Percentiles rank a stretch among this genome's conserved stretches.
These are phyloP conservation scores for Ilyonectria robusta DNA, from an alignment of 2,329 filamentous ascomycete species.

Conservation along the genomic window DNA sequence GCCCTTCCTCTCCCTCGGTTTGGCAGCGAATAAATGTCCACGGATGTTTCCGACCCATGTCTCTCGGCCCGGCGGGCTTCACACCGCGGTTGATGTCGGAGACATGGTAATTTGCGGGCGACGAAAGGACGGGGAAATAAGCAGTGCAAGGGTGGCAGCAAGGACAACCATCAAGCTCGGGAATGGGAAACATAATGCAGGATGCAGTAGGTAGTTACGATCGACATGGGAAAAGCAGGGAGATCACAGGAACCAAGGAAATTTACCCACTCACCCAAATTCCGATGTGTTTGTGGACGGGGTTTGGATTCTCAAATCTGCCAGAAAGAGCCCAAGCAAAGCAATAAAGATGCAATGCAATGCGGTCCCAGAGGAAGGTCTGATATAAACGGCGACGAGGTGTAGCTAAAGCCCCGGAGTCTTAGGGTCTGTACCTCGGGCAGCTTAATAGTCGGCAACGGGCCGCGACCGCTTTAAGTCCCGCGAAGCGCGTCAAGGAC, in stretches of 20 bases:
- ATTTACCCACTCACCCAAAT: slow-evolving; percentile 21
- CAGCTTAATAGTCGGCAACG: slow-evolving; percentile 12
- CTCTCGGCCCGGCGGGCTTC: slow-evolving; percentile 4
- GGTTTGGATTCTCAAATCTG: not conserved
- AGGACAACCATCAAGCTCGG: not conserved
- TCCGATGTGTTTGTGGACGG: not conserved
- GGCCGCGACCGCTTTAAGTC: not conserved
- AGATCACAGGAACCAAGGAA: slow-evolving; percentile 5
- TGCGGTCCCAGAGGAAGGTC: slow-evolving; percentile 20
- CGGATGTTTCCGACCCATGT: slow-evolving; percentile 12
- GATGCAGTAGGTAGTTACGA: not conserved
- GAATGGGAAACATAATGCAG: not conserved
- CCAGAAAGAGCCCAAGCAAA: not conserved
- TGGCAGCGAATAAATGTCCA: not conserved
- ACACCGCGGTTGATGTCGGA: slow-evolving; percentile 11
- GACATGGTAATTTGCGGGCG: slow-evolving; percentile 1
- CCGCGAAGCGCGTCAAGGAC: slow-evolving; percentile 16
- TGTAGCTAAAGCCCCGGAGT: slow-evolving; percentile 1
- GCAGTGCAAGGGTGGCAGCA: slow-evolving; percentile 15
- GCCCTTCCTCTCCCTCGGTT: slow-evolving; percentile 10
- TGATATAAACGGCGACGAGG: slow-evolving; percentile 19
- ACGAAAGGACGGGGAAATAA: slow-evolving; percentile 7
- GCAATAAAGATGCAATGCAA: slow-evolving; percentile 23
- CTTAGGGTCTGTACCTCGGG: slow-evolving; percentile 1
- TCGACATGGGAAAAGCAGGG: not conserved